Evolutionary conservation across 2,329 filamentous ascomycete species (phyloP), one percentile per base, ranked within the genome.

Genomic region (Huntiella omanensis): DNA sequence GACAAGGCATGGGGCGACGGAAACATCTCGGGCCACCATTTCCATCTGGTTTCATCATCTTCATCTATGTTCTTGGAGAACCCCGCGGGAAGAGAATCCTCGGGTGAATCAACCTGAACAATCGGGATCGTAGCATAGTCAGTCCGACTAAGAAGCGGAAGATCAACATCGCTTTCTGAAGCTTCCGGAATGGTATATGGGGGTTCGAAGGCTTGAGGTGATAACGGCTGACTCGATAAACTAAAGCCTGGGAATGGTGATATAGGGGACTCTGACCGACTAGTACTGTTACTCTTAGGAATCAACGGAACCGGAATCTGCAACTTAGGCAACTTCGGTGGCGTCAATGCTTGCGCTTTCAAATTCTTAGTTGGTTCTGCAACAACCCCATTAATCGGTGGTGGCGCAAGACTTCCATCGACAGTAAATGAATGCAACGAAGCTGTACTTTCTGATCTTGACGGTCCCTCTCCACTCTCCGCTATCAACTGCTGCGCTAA

Each of bases 21-120:
- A 83, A 4, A 93, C 63, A 15, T 83, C 53, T 4, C 83, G 2
- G 86, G 86, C 86, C 87, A 95, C 80, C 85, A 92, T 28, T 16
- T 44, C 40, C 34, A 17, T 8, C 12, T 48, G 8, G 10, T 48
- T 22, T 41, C 19, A 34, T 35, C 32, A 8, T 32, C 13, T 13
- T 28, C 35, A 28, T 48, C 37, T n/a, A 45, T 38, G 33, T 41
- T 45, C 22, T 28, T 28, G 22, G 22, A 28, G 22, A 34, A 15
- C 8, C 13, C 33, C 10, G 4, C 41, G 15, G 33, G 32, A 17
- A n/a, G 33, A 12, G 41, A 34, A 19, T 34, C 32, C 33, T 41
- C 45, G 32, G 22, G 22, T 28, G 22, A 28, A 28, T 28, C 22
- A 28, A 28, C 22, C 22, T 28, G 22, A 28, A 28, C 22, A 28